Base-by-base conservation (phyloP, 2,329 filamentous ascomycete genomes). In the Neocatenulostroma microsporum region DNA sequence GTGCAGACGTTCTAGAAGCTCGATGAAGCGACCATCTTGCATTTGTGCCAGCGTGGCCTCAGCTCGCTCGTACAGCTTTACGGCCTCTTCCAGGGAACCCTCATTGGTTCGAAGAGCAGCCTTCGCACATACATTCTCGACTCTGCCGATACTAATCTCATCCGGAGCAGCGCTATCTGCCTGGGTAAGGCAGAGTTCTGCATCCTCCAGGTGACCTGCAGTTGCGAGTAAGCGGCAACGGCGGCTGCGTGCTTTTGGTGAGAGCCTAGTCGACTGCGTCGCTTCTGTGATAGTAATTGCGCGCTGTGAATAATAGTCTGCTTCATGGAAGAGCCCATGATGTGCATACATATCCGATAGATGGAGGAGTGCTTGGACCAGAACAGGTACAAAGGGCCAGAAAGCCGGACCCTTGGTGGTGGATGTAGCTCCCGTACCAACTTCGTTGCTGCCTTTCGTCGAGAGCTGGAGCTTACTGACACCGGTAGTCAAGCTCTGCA, bases 261-360 rank as follows among this genome's bases (percentile, higher is more conserved):
- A 23, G 3, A 53, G 30, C 8, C 38, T 36, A 12, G 33, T 40
- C 7, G 48, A 33, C 7, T 40, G 35, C n/a, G 49, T 35, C 5
- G 40, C 40, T 27, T 73, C 70, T 15, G 84, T 84, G 41, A 94
- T 74, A 51, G 82, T 85, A 36, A 82, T 69, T 0, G 87, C 87
- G 50, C 91, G 83, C 48, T 95, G 82, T 2, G 82, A 80, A 48
- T 94, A 93, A 56, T 88, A 91, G 1, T 89, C 65, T 2, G 89
- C 89, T 57, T 96, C 89, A 42, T 85, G 80, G 46, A 87, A 85
- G 62, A 94, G 74, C 19, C 91, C 91, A 45, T 91, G 75, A 46
- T 94, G 82, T 1, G 82, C 78, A 49, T 88, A 94, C 1, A 94
- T 68, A 3, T 74, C 73, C 0, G 86, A 86, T 3, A 94, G 73